Evolutionary conservation across 202 grass and related monocot species (phyloP).

Genomic region (Brachypodium distachyon): DNA sequence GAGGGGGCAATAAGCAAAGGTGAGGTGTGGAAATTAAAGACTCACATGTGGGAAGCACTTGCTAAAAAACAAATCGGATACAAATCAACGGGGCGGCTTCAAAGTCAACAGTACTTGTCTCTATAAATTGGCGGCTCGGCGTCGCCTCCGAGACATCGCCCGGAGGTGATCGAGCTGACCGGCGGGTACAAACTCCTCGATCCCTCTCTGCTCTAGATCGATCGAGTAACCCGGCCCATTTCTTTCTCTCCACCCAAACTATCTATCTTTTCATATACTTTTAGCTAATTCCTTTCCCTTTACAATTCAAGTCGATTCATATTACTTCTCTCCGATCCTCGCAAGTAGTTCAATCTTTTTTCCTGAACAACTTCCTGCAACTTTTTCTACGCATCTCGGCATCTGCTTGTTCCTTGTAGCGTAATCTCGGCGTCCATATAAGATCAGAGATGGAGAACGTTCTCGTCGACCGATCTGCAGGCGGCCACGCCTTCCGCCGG

Average conservation of each 20-base stretch:
- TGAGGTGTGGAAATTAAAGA: neutral
- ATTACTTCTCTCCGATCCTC: neutral
- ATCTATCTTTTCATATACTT: neutral
- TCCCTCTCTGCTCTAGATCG: neutral
- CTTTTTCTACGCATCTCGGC: too few relatives aligned
- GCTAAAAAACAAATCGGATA: neutral
- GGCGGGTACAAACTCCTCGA: neutral
- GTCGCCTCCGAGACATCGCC: neutral
- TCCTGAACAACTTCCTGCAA: neutral
- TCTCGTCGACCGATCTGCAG: constrained; percentile 12
- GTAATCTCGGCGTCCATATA: neutral
- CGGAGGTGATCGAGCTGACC: neutral
- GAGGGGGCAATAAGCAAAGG: neutral
- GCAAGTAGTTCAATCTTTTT: neutral
- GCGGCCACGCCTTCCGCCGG: neutral
- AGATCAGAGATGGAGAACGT: constrained; percentile 16
- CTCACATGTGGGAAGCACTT: neutral
- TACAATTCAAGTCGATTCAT: neutral
- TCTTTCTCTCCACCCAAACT: neutral
- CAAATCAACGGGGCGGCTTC: neutral
- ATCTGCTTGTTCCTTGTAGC: neutral
- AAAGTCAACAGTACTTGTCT: neutral
- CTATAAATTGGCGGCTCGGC: constrained; percentile 2
- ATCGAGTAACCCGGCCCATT: neutral
- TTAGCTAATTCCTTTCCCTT: neutral